These are phyloP conservation scores for Lodderomyces elongisporus DNA, from an alignment of 1,139 yeast species.

Conservation along the genomic window DNA sequence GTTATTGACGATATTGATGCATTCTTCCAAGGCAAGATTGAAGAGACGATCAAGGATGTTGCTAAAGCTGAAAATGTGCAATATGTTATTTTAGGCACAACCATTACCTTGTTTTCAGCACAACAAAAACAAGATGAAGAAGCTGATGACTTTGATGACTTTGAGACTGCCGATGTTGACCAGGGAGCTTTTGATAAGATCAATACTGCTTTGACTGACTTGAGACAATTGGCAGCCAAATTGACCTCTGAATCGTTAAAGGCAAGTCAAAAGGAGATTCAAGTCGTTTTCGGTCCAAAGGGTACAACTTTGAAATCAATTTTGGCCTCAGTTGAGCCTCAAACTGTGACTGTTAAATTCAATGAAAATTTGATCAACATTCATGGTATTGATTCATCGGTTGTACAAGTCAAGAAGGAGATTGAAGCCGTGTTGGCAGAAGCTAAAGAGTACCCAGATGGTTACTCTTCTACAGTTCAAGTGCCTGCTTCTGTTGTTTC, in stretches of 20 bases:
- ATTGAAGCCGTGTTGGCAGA: conserved; percentile 56
- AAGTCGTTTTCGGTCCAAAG: conserved; percentile 54
- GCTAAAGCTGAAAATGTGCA: conserved; percentile 48
- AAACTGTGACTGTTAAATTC: conserved; percentile 38
- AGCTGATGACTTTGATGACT: conserved; percentile 37
- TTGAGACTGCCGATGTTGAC: conserved; percentile 25
- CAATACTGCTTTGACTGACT: conserved; percentile 44
- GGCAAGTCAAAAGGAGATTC: conserved; percentile 54
- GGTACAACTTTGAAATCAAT: conserved; percentile 53
- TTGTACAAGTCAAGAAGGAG: conserved; percentile 47
- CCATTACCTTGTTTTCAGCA: conserved; percentile 37
- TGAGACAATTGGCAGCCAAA: conserved; percentile 56
- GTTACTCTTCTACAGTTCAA: conserved; percentile 48
- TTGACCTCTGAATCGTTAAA: conserved; percentile 49
- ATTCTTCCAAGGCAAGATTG: conserved; percentile 55
- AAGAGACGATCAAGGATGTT: conserved; percentile 38
- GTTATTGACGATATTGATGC: conserved; percentile 64
- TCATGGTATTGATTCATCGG: conserved; percentile 60
- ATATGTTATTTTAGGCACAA: conserved; percentile 49
- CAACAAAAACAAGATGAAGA: conserved; percentile 18
- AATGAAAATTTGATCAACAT: conserved; percentile 53
- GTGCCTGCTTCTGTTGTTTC: conserved; percentile 69
- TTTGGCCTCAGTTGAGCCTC: conserved; percentile 32
- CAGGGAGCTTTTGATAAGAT: conserved; percentile 27
- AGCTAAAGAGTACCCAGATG: conserved; percentile 58